Evolutionary conservation across 2,329 filamentous ascomycete genomes (phyloP).

Genomic region (Cordyceps cateniannulata): DNA sequence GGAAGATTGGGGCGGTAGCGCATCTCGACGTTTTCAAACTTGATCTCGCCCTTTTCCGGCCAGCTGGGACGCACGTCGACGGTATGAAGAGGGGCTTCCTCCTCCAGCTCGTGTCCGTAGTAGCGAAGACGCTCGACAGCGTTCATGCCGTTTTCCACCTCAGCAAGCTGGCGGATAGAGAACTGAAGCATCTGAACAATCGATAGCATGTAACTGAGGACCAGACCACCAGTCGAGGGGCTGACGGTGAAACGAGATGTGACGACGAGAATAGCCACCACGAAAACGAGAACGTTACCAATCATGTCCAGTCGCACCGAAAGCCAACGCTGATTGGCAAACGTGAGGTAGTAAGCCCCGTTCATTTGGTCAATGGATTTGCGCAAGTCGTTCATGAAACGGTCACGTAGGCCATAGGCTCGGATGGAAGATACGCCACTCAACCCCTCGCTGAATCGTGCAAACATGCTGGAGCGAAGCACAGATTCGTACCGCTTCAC

Average conservation of each 20-base stretch:
- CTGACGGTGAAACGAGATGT: constrained; percentile 81
- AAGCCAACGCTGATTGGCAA: constrained; percentile 92
- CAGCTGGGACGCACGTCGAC: constrained; percentile 66
- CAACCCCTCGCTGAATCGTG: constrained; percentile 85
- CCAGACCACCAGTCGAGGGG: constrained; percentile 79
- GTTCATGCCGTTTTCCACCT: constrained; percentile 98
- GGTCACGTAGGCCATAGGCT: constrained; percentile 75
- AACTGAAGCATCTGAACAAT: constrained; percentile 97
- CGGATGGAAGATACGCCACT: constrained; percentile 78
- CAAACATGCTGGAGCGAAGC: constrained; percentile 79
- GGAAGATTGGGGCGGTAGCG: constrained; percentile 67
- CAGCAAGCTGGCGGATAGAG: constrained; percentile 84
- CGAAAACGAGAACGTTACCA: constrained; percentile 78
- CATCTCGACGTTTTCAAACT: constrained; percentile 72
- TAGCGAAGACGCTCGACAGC: constrained; percentile 86
- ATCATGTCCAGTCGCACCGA: constrained; percentile 79
- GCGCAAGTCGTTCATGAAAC: constrained; percentile 66
- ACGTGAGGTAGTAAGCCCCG: constrained; percentile 88
- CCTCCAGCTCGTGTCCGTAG: constrained; percentile 79
- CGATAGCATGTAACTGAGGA: constrained; percentile 85
- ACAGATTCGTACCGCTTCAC: constrained; percentile 92
- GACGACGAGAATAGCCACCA: constrained; percentile 82
- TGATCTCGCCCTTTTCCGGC: constrained; percentile 80
- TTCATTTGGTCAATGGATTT: constrained; percentile 85
- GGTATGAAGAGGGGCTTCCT: constrained; percentile 80